Evolutionary conservation across 1,284 basidiomycete genomes (phyloP), one percentile per base, ranked within the genome.

Genomic region (Trichosporon sp.): DNA sequence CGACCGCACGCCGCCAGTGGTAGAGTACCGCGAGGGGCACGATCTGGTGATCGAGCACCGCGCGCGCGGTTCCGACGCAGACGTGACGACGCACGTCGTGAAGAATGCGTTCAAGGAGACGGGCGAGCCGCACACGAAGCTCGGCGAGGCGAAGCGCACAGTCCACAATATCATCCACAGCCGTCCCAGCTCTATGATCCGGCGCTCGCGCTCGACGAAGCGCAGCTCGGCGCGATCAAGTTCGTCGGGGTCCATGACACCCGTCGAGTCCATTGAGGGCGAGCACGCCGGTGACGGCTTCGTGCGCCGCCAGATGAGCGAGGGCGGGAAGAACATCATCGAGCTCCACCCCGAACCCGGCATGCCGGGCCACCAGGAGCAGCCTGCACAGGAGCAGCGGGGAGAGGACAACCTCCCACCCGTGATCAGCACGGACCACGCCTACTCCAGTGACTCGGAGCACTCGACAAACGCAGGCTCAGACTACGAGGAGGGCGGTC

Each of bases 21-120:
- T 81, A 29, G 86, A 89, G 71, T 91, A 88, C 85, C 81, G 83
- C 69, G 89, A 92, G 74, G 90, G 90, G 3, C 79, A 82, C 36
- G 84, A 90, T 73, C 81, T 83, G 37, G 78, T 94, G 40, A 82
- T 89, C 63, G 90, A 91, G 78, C 81, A 84, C 54, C 82, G 82
- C 27, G 69, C 69, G 2, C 83, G 83, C 0, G 83, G 84, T n/a
- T 86, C 86, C 7, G 85, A 86, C 11, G 57, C 60, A 8, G 16
- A 57, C 2, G 63, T 64, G 21, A 36, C 60, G n/a, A 46, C 61
- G 13, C 36, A 27, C 27, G 29, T 58, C 11, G 57, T 58, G 23
- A 58, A 31, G 44, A 49, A 40, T 16, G 46, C 29, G 7, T 63
- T 59, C 34, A 46, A 52, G 13, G 4, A 46, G 19, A 34, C 11